These are phyloP conservation scores for Fusarium graminum DNA, from an alignment of 2,329 filamentous ascomycete species.

Conservation along the genomic window DNA sequence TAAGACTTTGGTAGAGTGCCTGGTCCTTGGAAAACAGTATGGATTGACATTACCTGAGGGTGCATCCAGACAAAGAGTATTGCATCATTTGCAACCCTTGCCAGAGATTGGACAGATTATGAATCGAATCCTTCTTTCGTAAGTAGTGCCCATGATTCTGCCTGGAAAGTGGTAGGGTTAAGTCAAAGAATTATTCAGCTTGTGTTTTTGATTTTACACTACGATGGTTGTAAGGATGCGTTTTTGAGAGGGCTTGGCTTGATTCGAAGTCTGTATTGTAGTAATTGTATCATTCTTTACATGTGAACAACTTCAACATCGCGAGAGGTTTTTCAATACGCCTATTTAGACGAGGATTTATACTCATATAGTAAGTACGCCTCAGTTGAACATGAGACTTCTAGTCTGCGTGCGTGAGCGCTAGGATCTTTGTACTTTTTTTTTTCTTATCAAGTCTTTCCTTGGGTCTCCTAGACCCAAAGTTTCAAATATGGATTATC, in stretches of 20 bases:
- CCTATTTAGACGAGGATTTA: too few relatives aligned
- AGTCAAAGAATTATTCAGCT: not conserved
- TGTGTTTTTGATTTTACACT: not conserved
- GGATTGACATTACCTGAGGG: not conserved
- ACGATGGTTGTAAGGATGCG: not conserved
- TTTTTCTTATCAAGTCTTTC: too few relatives aligned
- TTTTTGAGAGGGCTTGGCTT: too few relatives aligned
- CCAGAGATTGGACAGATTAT: not conserved
- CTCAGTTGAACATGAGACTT: too few relatives aligned
- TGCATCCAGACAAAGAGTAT: not conserved
- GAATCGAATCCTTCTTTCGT: not conserved
- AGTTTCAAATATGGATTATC: too few relatives aligned
- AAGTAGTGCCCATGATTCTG: not conserved
- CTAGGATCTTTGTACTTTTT: too few relatives aligned
- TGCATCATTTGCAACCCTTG: not conserved
- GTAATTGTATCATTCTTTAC: not conserved
- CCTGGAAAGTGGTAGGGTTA: not conserved
- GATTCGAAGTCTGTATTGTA: not conserved
- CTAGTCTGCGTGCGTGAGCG: too few relatives aligned
- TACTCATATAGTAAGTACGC: too few relatives aligned
- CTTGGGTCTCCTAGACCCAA: too few relatives aligned
- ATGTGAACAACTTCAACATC: too few relatives aligned
- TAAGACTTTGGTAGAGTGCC: slow-evolving; percentile 8
- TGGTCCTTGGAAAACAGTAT: slow-evolving; percentile 2
- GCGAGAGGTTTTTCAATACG: too few relatives aligned